Evolutionary conservation across 805 yeast species (phyloP).

Genomic region (Myxozyma melibiosi): DNA sequence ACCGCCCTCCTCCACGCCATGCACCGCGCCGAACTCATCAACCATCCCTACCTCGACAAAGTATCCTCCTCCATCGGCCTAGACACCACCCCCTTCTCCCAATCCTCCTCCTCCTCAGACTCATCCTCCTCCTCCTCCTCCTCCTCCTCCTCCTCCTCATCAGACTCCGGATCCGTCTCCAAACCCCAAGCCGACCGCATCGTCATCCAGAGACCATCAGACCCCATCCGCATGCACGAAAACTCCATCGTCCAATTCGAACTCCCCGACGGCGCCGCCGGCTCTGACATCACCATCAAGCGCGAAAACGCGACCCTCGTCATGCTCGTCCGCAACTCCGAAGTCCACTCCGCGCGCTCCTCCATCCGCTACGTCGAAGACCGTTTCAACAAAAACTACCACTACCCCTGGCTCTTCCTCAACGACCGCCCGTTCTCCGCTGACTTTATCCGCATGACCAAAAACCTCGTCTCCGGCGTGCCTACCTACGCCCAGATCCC

Average conservation of each 20-base stretch:
- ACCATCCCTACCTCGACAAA: conserved; percentile 7
- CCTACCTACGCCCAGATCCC: conserved; percentile 66
- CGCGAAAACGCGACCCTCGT: conserved; percentile 61
- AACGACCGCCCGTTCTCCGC: conserved; percentile 65
- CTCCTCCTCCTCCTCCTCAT: neutral
- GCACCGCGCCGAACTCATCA: conserved; percentile 2
- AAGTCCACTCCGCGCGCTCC: conserved; percentile 57
- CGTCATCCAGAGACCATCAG: too few species aligned
- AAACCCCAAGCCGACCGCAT: too few species aligned
- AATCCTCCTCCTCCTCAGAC: neutral
- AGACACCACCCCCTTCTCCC: neutral
- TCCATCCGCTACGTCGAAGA: conserved; percentile 65
- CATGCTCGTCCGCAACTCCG: conserved; percentile 69
- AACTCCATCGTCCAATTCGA: too few species aligned
- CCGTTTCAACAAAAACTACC: conserved; percentile 61
- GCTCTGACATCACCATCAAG: neutral
- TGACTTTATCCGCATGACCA: conserved; percentile 55
- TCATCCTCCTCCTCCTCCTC: too few species aligned
- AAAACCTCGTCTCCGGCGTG: conserved; percentile 58
- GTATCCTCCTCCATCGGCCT: neutral
- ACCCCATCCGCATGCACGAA: too few species aligned
- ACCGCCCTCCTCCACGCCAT: conserved; percentile 1
- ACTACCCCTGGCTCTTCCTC: conserved; percentile 79
- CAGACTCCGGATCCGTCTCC: too few species aligned
- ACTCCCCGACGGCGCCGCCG: neutral